Conservation (phyloP, 2,329 filamentous ascomycete genomes). For the Pseudophaeomoniella oleicola region DNA sequence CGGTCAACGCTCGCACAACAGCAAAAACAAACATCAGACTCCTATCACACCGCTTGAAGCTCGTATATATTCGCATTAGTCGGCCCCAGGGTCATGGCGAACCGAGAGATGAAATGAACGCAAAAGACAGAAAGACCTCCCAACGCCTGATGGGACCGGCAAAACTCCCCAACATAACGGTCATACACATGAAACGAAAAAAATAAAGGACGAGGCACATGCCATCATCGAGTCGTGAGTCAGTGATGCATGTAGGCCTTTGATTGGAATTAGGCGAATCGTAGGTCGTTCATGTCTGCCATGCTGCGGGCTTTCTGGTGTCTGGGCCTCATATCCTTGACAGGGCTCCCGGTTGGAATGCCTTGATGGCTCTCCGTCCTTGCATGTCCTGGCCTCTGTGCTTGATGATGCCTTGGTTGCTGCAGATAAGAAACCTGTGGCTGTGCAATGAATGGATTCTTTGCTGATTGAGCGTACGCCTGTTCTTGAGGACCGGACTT, state of each 20-base stretch:
- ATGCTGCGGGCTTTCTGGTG: slow-evolving; percentile 12
- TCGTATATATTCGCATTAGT: background rate
- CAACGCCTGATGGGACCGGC: no score
- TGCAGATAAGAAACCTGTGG: background rate
- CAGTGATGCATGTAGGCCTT: background rate
- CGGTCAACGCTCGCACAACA: background rate
- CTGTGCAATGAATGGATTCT: slow-evolving; percentile 1
- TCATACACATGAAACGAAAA: background rate
- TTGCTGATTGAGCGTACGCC: slow-evolving; percentile 5
- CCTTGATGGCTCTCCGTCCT: slow-evolving; percentile 13
- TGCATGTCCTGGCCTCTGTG: slow-evolving; percentile 6
- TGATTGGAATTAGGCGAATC: background rate
- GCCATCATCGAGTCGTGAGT: background rate
- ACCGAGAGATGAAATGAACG: no score
- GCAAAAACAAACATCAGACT: background rate
- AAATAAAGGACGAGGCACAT: background rate
- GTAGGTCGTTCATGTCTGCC: background rate
- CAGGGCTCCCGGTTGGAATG: slow-evolving; percentile 6
- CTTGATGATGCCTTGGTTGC: background rate
- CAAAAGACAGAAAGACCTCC: no score
- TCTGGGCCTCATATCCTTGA: slow-evolving; percentile 6
- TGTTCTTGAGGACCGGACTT: slow-evolving; percentile 1
- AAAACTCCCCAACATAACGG: no score
- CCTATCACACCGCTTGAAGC: background rate
- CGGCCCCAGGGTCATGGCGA: no score